Percentiles rank a stretch among this genome's conserved stretches.
Conservation (phyloP, 495 filamentous ascomycete genomes). For the Aspergillus ellipticus region DNA sequence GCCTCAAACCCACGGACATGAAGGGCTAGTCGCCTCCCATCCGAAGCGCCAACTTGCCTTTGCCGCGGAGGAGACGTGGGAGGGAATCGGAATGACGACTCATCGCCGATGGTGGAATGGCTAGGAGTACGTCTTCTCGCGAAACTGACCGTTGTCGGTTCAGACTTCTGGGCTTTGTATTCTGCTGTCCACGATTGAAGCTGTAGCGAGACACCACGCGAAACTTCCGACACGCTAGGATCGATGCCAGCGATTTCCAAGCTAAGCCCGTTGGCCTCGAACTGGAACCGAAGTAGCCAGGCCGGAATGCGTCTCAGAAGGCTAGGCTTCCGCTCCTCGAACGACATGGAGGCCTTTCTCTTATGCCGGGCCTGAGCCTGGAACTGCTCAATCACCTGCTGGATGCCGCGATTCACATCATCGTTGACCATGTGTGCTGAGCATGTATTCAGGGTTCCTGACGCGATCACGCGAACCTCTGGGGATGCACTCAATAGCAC, state of each 20-base stretch:
- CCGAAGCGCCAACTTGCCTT: slow-evolving; percentile 57
- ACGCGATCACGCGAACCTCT: slow-evolving; percentile 76
- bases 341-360: slow-evolving; percentile 50
- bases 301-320: slow-evolving; percentile 72
- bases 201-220: slow-evolving; percentile 78
- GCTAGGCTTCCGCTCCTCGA: slow-evolving; percentile 52
- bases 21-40: slow-evolving; percentile 77
- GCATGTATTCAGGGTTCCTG: slow-evolving; percentile 78
- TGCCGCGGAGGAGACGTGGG: slow-evolving; percentile 60
- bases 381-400: slow-evolving; percentile 83
- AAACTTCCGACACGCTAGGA: slow-evolving; percentile 68
- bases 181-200: slow-evolving; percentile 88
- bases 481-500: slow-evolving; percentile 79
- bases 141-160: slow-evolving; percentile 57
- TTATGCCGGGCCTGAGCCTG: slow-evolving; percentile 59
- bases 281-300: slow-evolving; percentile 79
- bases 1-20: slow-evolving; percentile 80
- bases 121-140: slow-evolving; percentile 53
- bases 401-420: slow-evolving; percentile 88
- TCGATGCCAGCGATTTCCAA: slow-evolving; percentile 90
- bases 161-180: slow-evolving; percentile 76
- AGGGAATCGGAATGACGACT: slow-evolving; percentile 50
- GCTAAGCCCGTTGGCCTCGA: slow-evolving; percentile 85
- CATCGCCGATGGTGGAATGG: slow-evolving; percentile 50
- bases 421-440: slow-evolving; percentile 84